Base-by-base conservation (phyloP, 345 rosid species). In the Eucalyptus grandis region DNA sequence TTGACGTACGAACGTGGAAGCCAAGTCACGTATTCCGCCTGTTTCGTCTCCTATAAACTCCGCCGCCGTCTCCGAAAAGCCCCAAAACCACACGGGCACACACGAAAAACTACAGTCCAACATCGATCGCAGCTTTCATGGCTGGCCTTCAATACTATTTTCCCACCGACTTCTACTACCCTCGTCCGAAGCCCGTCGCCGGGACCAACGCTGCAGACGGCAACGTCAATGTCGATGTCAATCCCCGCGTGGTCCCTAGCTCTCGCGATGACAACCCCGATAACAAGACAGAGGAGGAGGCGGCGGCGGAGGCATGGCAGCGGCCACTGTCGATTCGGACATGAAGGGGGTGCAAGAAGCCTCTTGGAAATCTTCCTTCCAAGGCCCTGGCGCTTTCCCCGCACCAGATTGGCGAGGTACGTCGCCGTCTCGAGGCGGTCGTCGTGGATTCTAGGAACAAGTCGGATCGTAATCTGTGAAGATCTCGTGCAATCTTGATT, bases 61-160 rank as follows among this genome's bases (percentile, higher is more conserved):
- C 47, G 7, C 83, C 83, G 13, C 46, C 47, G 83, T 21, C 83
- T 37, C 47, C 8, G 13, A 24, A 11, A 77, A 11, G 13, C 7
- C 82, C 82, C 24, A 19, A 40, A 40, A 77, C 43, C 47, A 43
- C 44, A 11, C 69, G 34, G 34, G 34, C 47, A 37, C 83, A 11
- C 83, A 6, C 30, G 12, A 40, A 21, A 77, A 21, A 21, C 83
- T 77, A 12, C 83, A 11, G 83, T 11, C 83, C 14, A 62, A 12
- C 69, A 40, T 24, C 14, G 6, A 40, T 77, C 83, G 26, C 47
- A 77, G 47, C 13, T 77, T 77, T 21, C 83, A 89, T 88, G 91
- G 92, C 90, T 14, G 90, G 90, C 40, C 92, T 91, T 53, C 92
- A 90, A 58, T 91, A 90, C 85, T 87, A 90, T 89, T 90, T 90